Evolutionary conservation across 2,329 filamentous ascomycete genomes (phyloP).

Genomic region (Rosellinia necatrix): DNA sequence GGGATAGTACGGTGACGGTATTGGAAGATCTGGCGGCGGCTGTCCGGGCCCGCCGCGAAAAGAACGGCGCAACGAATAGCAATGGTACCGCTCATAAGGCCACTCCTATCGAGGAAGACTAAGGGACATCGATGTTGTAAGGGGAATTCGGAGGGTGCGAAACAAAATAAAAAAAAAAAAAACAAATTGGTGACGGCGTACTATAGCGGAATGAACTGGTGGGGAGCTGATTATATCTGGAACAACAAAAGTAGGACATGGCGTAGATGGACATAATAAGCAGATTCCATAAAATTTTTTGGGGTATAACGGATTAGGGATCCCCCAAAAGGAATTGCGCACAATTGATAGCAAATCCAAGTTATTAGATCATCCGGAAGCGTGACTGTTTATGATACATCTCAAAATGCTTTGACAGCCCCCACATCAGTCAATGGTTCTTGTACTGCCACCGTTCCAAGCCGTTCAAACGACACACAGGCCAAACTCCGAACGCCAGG

Average conservation of each 20-base stretch:
- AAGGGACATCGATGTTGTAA: slow-evolving; percentile 24
- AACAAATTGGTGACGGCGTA: background rate
- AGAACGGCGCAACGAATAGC: slow-evolving; percentile 43
- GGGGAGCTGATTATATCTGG: slow-evolving; percentile 1
- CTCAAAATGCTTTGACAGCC: background rate
- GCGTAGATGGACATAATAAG: slow-evolving; percentile 4
- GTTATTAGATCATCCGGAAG: too few species aligned
- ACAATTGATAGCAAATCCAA: too few species aligned
- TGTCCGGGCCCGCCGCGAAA: slow-evolving; percentile 73
- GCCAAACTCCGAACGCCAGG: slow-evolving; percentile 14
- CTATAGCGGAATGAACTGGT: background rate
- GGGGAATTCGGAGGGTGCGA: background rate
- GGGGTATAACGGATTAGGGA: too few species aligned
- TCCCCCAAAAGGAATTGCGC: too few species aligned
- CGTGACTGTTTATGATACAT: too few species aligned
- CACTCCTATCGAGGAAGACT: slow-evolving; percentile 58
- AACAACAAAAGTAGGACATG: slow-evolving; percentile 8
- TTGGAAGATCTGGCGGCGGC: slow-evolving; percentile 86
- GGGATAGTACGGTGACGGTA: slow-evolving; percentile 81
- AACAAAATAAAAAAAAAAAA: background rate
- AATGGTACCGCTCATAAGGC: slow-evolving; percentile 44
- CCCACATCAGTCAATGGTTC: background rate
- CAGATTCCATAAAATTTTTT: background rate
- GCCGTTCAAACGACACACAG: background rate
- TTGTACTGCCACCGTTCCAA: background rate